Percentiles rank a stretch among this genome's conserved stretches.
Evolutionary conservation across 352 stramenopile species (phyloP).

Genomic region (Globisporangium acanthophoron): DNA sequence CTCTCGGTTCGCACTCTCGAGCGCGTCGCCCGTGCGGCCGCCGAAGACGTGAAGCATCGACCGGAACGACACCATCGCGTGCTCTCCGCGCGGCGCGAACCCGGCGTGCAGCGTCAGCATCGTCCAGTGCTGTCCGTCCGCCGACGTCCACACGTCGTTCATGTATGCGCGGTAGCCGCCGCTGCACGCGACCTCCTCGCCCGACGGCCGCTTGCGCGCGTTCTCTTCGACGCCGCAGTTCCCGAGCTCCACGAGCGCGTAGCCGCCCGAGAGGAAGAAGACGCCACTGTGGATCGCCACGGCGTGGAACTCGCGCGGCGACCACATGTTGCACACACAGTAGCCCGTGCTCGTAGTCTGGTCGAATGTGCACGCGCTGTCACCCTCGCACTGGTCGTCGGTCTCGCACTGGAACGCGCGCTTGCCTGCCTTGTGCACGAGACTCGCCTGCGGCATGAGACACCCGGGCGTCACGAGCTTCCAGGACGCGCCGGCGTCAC

Average conservation of each 20-base stretch:
- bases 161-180: slow-evolving; percentile 60
- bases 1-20: slow-evolving; percentile 13
- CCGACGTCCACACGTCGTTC: slow-evolving; percentile 69
- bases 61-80: slow-evolving; percentile 61
- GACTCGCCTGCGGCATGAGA: slow-evolving; percentile 37
- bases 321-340: slow-evolving; percentile 78
- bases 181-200: slow-evolving; percentile 63
- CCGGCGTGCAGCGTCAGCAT: slow-evolving; percentile 32
- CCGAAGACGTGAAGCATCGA: slow-evolving; percentile 53
- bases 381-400: slow-evolving; percentile 60
- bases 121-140: slow-evolving; percentile 51
- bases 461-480: slow-evolving; percentile 66
- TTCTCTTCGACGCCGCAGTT: slow-evolving; percentile 64
- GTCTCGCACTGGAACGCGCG: slow-evolving; percentile 49
- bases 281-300: slow-evolving; percentile 32
- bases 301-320: slow-evolving; percentile 63
- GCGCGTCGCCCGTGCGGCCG: slow-evolving; percentile 32
- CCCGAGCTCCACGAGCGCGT: slow-evolving; percentile 50
- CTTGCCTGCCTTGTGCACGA: slow-evolving; percentile 46
- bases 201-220: slow-evolving; percentile 34
- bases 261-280: slow-evolving; percentile 60
- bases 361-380: slow-evolving; percentile 52
- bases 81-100: slow-evolving; percentile 55
- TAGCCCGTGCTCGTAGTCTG: slow-evolving; percentile 32
- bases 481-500: slow-evolving; percentile 62